These are phyloP conservation scores for Sporisorium graminicola DNA, from an alignment of 1,284 basidiomycete genomes.

Conservation along the genomic window DNA sequence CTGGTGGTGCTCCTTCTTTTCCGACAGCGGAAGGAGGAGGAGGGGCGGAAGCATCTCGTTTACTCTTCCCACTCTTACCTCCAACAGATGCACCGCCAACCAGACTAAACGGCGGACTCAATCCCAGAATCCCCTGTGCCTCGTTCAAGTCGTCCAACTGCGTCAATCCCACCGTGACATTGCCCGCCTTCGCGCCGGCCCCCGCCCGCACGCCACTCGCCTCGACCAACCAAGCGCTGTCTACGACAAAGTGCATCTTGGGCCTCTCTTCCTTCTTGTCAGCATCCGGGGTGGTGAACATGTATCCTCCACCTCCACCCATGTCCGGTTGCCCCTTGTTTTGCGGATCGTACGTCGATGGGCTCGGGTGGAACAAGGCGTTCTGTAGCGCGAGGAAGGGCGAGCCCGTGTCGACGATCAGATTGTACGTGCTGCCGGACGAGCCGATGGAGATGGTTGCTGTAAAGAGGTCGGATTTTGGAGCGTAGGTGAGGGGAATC, in stretches of 20 bases:
- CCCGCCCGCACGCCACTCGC: constrained; percentile 14
- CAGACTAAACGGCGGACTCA: constrained; percentile 29
- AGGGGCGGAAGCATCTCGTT: background rate
- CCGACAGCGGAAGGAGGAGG: background rate
- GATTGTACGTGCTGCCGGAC: constrained; percentile 17
- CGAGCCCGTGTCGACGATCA: constrained; percentile 37
- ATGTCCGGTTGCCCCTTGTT: constrained; percentile 3
- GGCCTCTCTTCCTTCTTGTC: constrained; percentile 5
- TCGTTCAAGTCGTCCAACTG: constrained; percentile 17
- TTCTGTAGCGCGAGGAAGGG: constrained; percentile 33
- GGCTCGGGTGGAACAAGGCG: background rate
- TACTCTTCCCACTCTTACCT: background rate
- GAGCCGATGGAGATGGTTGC: constrained; percentile 25
- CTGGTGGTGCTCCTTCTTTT: background rate
- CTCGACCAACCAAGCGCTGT: constrained; percentile 11
- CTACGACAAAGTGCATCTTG: constrained; percentile 24
- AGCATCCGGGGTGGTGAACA: constrained; percentile 14
- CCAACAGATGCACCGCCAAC: background rate
- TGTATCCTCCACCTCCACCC: constrained; percentile 6
- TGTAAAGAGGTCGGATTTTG: constrained; percentile 16
- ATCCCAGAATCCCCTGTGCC: constrained; percentile 31
- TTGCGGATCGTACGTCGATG: constrained; percentile 9
- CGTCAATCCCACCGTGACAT: constrained; percentile 16
- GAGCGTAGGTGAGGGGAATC: constrained; percentile 19
- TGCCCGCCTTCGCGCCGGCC: background rate